A percentile compares a stretch with the other conserved stretches of the same genome.
phyloP scores from a whole-genome alignment of 352 stramenopile species.

The Phytophthora ramorum region DNA sequence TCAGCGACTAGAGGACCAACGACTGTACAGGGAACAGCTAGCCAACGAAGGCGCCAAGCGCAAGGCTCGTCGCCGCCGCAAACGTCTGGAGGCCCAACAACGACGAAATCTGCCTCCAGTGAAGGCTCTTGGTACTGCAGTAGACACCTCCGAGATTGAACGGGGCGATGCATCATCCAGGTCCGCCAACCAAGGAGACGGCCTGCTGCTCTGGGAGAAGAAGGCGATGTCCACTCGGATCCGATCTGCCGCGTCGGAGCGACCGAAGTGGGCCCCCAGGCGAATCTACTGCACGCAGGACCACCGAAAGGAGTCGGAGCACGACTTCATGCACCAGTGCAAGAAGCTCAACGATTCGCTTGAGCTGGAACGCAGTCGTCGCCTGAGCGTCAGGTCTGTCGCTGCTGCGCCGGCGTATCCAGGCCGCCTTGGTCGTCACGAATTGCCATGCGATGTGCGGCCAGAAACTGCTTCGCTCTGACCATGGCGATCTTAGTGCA shows the following conservation, averaged over 20 bases:
- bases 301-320: constrained; percentile 13
- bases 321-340: constrained; percentile 32
- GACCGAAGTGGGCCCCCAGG: constrained; percentile 25
- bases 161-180: background rate
- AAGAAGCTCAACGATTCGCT: constrained; percentile 29
- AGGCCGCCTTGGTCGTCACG: background rate
- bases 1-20: constrained; percentile 57
- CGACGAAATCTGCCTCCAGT: constrained; percentile 7
- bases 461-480: constrained; percentile 23
- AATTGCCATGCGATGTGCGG: constrained; percentile 8
- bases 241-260: constrained; percentile 5
- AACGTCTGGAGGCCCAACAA: constrained; percentile 37
- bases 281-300: constrained; percentile 30
- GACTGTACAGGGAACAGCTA: constrained; percentile 53
- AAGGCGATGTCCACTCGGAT: constrained; percentile 12
- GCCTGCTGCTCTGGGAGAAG: constrained; percentile 36
- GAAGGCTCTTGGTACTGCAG: constrained; percentile 7
- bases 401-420: background rate
- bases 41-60: constrained; percentile 48
- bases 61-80: constrained; percentile 42
- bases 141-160: constrained; percentile 5
- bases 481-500: constrained; percentile 19
- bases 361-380: constrained; percentile 18
- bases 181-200: constrained; percentile 8
- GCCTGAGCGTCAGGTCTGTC: constrained; percentile 7